These are phyloP conservation scores for Kondoa malvinella DNA, from an alignment of 768 basidiomycete species.

Conservation along the genomic window DNA sequence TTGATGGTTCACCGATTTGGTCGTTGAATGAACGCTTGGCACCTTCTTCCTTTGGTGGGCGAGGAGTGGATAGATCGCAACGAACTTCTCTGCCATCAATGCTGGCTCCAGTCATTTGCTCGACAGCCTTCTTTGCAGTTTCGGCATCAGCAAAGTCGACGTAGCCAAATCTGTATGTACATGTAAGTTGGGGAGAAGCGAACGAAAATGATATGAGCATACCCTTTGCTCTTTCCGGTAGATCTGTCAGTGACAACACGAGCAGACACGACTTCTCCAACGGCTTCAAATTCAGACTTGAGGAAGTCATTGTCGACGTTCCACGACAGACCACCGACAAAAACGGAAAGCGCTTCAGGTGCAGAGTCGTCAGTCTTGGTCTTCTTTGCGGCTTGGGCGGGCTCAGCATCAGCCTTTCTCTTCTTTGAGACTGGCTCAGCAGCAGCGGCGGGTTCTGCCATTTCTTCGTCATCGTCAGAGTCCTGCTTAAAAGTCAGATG, in stretches of 20 bases:
- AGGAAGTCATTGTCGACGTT: conserved; percentile 93
- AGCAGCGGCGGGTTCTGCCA: conserved; percentile 10
- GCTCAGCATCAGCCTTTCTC: conserved; percentile 19
- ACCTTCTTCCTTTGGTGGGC: conserved; percentile 45
- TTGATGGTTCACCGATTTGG: conserved; percentile 41
- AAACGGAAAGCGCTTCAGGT: conserved; percentile 45
- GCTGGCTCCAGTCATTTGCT: conserved; percentile 58
- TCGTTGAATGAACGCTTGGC: conserved; percentile 50
- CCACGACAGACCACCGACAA: conserved; percentile 88
- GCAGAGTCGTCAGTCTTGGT: conserved; percentile 50
- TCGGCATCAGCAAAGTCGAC: conserved; percentile 35
- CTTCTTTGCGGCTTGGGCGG: conserved; percentile 49
- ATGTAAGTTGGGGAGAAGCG: background rate
- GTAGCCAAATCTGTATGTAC: conserved; percentile 31
- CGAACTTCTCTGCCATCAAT: conserved; percentile 71
- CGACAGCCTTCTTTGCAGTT: conserved; percentile 49
- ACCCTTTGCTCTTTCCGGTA: conserved; percentile 34
- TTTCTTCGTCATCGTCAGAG: conserved; percentile 4
- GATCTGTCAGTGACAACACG: conserved; percentile 49
- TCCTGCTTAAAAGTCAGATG: conserved; percentile 10
- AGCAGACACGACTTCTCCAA: conserved; percentile 76
- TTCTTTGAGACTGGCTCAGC: conserved; percentile 21
- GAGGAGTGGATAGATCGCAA: background rate
- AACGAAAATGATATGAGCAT: background rate
- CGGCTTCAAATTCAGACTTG: conserved; percentile 68